Evolutionary conservation across 2,329 filamentous ascomycete genomes (phyloP), one percentile per base, ranked within the genome.

Genomic region (Colletotrichum spaethianum): DNA sequence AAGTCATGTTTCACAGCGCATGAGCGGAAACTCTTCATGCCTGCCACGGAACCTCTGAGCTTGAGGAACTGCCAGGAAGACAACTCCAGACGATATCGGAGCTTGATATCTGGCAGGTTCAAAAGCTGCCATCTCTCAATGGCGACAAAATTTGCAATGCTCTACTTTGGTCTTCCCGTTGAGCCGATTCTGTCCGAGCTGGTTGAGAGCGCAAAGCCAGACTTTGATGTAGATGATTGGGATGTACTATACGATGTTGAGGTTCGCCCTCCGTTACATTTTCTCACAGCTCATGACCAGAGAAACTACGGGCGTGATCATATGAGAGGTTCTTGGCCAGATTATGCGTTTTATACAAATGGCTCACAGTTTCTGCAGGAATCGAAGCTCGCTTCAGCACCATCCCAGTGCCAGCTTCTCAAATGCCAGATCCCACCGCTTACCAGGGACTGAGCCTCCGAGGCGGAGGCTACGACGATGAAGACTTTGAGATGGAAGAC

Each of bases 141-240:
- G 20, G 78, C 79, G 3, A 80, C 82, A n/a, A 87, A 86, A 75
- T 69, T 88, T 68, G 78, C 85, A 0, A 81, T 86, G 78, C 78
- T 86, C 55, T 86, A 83, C 75, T 87, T 87, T 70, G 86, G 86
- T 0, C 75, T 87, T 7, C 84, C 84, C 0, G 78, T 86, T 3
- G 83, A 83, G 61, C 84, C 86, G 0, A 74, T 84, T 16, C 14
- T 73, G 48, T 61, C 66, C 8, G 53, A 56, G 14, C 70, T 81
- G 11, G 52, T 74, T 1, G 70, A 74, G 4, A 46, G 56, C 4
- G n/a, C 77, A 36, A 78, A 79, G 50, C 75, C 78, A 3, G 75
- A 80, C 31, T 70, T 76, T 14, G 67, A 67, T 46, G 67, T 72
- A 23, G 64, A 67, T 12, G 75, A 76, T 40, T 74, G 73, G n/a